phyloP scores from a whole-genome alignment of 352 stramenopile species.

The Globisporangium spinosum region DNA sequence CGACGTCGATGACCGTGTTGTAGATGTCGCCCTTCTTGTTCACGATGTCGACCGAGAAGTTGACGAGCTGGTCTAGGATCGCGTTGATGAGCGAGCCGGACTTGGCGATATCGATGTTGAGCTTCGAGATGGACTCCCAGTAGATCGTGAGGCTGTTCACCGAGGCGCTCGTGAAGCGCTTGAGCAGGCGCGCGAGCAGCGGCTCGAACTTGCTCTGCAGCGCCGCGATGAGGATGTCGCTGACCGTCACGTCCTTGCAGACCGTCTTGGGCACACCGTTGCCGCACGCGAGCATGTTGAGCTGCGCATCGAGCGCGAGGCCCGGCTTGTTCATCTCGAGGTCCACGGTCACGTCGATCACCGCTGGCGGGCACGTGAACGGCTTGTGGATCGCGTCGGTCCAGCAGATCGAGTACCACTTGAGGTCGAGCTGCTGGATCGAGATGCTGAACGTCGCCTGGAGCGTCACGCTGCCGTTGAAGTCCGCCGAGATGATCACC shows the following conservation, averaged over 20 bases:
- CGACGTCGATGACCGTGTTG: constrained; percentile 15
- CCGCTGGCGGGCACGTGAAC: constrained; percentile 22
- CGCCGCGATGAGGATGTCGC: constrained; percentile 30
- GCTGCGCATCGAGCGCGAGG: constrained; percentile 20
- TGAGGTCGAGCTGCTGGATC: constrained; percentile 30
- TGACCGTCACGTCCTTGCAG: constrained; percentile 34
- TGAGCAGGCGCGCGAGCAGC: constrained; percentile 29
- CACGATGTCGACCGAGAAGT: constrained; percentile 10
- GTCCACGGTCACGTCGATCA: constrained; percentile 28
- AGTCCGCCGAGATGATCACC: constrained; percentile 27
- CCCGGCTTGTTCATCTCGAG: constrained; percentile 26
- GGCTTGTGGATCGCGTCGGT: constrained; percentile 31
- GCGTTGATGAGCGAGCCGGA: constrained; percentile 8
- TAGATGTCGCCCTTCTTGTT: constrained; percentile 21
- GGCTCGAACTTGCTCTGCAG: constrained; percentile 21
- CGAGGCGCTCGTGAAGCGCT: constrained; percentile 38
- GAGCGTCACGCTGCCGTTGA: constrained; percentile 29
- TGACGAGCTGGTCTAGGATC: constrained; percentile 6
- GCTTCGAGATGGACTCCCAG: constrained; percentile 27
- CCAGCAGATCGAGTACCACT: constrained; percentile 45
- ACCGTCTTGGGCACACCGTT: constrained; percentile 16
- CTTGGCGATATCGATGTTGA: constrained; percentile 12
- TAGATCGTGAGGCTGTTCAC: constrained; percentile 28
- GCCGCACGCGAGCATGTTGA: constrained; percentile 16
- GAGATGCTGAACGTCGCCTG: constrained; percentile 10